Percentiles rank a stretch among this genome's conserved stretches.
Conservation (phyloP, 208 protist species). For the Angomonas ambiguus region DNA sequence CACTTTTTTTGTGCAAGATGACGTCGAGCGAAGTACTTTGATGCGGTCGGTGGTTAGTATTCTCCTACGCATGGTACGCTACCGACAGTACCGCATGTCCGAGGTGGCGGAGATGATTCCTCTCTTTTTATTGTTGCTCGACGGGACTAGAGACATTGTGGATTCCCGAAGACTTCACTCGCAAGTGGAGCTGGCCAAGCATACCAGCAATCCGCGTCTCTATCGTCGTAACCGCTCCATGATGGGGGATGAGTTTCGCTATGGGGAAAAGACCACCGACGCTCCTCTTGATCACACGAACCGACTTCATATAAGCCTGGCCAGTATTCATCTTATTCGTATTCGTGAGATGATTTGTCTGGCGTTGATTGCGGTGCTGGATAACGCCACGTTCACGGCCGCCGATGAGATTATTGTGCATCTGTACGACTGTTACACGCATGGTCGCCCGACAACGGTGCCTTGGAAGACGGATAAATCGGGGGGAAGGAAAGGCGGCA, state of each 20-base stretch:
- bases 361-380: conserved; percentile 33
- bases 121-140: conserved; percentile 47
- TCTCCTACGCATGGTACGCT: conserved; percentile 43
- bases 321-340: conserved; percentile 44
- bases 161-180: not conserved
- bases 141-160: conserved; percentile 45
- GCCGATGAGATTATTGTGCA: conserved; percentile 62
- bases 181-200: not conserved
- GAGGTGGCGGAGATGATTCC: conserved; percentile 48
- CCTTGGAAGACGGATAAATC: not conserved
- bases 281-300: conserved; percentile 8
- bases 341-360: conserved; percentile 65
- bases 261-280: too few relatives aligned
- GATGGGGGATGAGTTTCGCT: too few relatives aligned
- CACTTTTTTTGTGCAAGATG: conserved; percentile 50
- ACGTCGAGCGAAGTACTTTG: conserved; percentile 38
- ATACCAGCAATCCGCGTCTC: not conserved
- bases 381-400: conserved; percentile 31
- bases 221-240: too few relatives aligned
- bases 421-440: conserved; percentile 42
- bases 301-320: conserved; percentile 36
- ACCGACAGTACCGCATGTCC: conserved; percentile 43
- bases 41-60: conserved; percentile 37
- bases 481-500: not conserved
- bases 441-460: not conserved